These are phyloP conservation scores for Penicillium sp. DNA, from an alignment of 2,329 filamentous ascomycete genomes.

Conservation along the genomic window DNA sequence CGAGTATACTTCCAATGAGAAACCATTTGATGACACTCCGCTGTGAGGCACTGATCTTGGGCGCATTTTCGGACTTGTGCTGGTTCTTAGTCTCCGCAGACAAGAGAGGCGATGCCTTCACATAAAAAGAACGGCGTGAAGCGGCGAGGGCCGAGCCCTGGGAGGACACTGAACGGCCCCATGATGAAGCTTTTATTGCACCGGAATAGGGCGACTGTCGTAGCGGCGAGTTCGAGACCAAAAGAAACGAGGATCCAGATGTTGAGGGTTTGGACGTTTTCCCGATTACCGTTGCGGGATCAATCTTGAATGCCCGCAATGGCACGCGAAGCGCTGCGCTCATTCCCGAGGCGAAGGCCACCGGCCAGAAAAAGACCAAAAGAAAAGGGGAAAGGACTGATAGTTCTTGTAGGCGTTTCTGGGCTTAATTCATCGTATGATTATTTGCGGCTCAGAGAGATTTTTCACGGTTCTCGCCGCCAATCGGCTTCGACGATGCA, in stretches of 20 bases:
- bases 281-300: slow-evolving; percentile 29
- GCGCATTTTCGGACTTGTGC: background rate
- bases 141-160: background rate
- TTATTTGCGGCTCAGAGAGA: slow-evolving; percentile 10
- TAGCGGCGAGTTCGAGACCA: background rate
- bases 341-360: slow-evolving; percentile 30
- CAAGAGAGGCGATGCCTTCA: slow-evolving; percentile 16
- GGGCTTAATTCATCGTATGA: slow-evolving; percentile 16
- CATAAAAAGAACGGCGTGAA: slow-evolving; percentile 19
- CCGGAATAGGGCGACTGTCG: background rate
- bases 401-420: background rate
- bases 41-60: slow-evolving; percentile 8
- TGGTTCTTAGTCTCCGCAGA: slow-evolving; percentile 5
- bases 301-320: slow-evolving; percentile 32
- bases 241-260: slow-evolving; percentile 9
- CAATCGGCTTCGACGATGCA: slow-evolving; percentile 23
- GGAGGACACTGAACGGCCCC: background rate
- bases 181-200: background rate
- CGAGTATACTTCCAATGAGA: slow-evolving; percentile 37
- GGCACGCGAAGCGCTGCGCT: slow-evolving; percentile 33
- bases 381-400: background rate
- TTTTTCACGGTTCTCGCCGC: slow-evolving; percentile 28
- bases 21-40: slow-evolving; percentile 34
- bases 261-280: slow-evolving; percentile 21
- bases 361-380: slow-evolving; percentile 1